Conservation (phyloP, 768 basidiomycete species). For the Holtermanniella nyarrowii region DNA sequence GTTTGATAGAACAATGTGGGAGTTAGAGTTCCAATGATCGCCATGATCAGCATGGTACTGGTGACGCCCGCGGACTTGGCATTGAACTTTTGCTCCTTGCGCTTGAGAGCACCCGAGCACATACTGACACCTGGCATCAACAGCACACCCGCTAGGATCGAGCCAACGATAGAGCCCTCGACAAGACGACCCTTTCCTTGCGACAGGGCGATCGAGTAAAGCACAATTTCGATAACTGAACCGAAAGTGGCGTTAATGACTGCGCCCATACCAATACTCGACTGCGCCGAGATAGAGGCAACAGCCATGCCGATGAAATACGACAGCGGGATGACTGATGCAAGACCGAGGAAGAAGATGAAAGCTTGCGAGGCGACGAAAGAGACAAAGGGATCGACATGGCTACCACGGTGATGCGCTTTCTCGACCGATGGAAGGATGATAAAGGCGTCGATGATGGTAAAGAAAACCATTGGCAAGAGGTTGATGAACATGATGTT, state of each 20-base stretch:
- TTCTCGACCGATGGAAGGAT: slow-evolving; percentile 61
- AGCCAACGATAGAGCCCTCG: slow-evolving; percentile 93
- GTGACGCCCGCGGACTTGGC: slow-evolving; percentile 99
- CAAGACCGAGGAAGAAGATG: slow-evolving; percentile 73
- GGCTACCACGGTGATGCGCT: slow-evolving; percentile 49
- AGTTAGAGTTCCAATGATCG: slow-evolving; percentile 87
- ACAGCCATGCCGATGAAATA: slow-evolving; percentile 99
- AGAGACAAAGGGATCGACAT: slow-evolving; percentile 56
- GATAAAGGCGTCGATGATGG: slow-evolving; percentile 83
- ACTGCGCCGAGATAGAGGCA: slow-evolving; percentile 96
- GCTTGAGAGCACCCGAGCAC: slow-evolving; percentile 74
- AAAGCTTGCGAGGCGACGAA: slow-evolving; percentile 62
- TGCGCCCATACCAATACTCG: slow-evolving; percentile 97
- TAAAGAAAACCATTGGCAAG: slow-evolving; percentile 84
- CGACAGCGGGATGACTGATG: slow-evolving; percentile 88
- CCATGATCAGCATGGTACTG: slow-evolving; percentile 99
- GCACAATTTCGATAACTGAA: slow-evolving; percentile 92
- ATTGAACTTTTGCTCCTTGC: slow-evolving; percentile 96
- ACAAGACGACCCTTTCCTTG: slow-evolving; percentile 86
- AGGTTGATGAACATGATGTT: slow-evolving; percentile 98
- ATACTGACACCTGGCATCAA: slow-evolving; percentile 96
- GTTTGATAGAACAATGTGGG: slow-evolving; percentile 97
- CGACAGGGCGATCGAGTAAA: slow-evolving; percentile 82
- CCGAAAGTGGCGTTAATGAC: slow-evolving; percentile 99
- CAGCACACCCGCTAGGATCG: slow-evolving; percentile 85